Percentiles rank a stretch among this genome's conserved stretches.
Evolutionary conservation across 768 basidiomycete species (phyloP).

Genomic region (Rhodosporidiobolus sp.): DNA sequence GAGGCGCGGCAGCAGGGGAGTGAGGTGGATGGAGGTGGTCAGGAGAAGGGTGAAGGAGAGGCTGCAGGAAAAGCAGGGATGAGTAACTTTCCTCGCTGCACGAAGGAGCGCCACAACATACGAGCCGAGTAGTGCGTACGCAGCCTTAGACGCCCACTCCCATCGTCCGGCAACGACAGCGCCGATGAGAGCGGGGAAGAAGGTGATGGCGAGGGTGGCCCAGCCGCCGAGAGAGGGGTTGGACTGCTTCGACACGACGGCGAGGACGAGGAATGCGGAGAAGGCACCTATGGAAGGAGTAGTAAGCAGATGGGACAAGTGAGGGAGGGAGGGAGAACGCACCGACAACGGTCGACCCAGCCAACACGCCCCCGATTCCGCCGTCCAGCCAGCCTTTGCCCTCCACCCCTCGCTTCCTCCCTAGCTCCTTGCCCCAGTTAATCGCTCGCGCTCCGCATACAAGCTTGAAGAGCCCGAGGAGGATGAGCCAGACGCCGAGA

Average conservation of each 20-base stretch:
- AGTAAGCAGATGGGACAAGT: background rate
- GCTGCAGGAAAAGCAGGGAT: background rate
- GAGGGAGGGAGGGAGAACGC: background rate
- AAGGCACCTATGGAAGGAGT: background rate
- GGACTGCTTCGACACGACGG: slow-evolving; percentile 4
- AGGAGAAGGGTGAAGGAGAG: slow-evolving; percentile 24
- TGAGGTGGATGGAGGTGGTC: slow-evolving; percentile 1
- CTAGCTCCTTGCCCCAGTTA: background rate
- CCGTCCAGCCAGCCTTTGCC: slow-evolving; percentile 23
- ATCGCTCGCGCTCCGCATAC: slow-evolving; percentile 1
- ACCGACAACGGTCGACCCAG: background rate
- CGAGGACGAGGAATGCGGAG: background rate
- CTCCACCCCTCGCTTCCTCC: slow-evolving; percentile 5
- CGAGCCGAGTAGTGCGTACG: background rate
- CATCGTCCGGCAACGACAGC: slow-evolving; percentile 9
- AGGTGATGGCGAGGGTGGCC: slow-evolving; percentile 17
- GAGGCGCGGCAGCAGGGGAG: slow-evolving; percentile 3
- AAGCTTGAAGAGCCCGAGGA: slow-evolving; percentile 2
- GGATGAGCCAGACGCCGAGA: slow-evolving; percentile 23
- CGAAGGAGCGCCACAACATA: background rate
- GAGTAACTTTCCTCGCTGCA: too few relatives aligned
- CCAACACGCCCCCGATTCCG: slow-evolving; percentile 16
- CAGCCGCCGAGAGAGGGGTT: slow-evolving; percentile 10
- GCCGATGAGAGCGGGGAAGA: slow-evolving; percentile 4
- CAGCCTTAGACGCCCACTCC: background rate